Evolutionary conservation across 2,329 filamentous ascomycete species (phyloP).

Genomic region (Alternaria alternata): DNA sequence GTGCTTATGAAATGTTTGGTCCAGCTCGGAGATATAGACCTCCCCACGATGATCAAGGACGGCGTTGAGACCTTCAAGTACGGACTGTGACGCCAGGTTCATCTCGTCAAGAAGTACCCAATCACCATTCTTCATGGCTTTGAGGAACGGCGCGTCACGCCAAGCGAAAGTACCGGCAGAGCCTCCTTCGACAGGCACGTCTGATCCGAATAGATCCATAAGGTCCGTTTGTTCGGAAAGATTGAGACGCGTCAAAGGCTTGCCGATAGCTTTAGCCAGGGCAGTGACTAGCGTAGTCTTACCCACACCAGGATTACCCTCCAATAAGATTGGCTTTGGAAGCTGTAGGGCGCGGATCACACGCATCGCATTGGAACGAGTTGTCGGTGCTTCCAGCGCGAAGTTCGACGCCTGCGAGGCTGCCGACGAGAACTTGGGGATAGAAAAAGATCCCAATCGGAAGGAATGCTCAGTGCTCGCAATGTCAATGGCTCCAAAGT

Average conservation of each 20-base stretch:
- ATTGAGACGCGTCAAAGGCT: constrained; percentile 90
- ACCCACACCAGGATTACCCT: constrained; percentile 96
- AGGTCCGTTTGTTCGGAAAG: constrained; percentile 97
- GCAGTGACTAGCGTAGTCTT: constrained; percentile 94
- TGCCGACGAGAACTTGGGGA: constrained; percentile 61
- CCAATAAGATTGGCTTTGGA: constrained; percentile 88
- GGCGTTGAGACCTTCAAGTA: constrained; percentile 94
- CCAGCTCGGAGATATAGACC: constrained; percentile 93
- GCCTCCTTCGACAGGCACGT: constrained; percentile 93
- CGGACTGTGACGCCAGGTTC: constrained; percentile 96
- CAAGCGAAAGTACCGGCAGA: constrained; percentile 91
- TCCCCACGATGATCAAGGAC: constrained; percentile 96
- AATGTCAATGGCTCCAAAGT: constrained; percentile 70
- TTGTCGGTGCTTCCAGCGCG: constrained; percentile 88
- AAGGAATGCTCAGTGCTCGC: constrained; percentile 63
- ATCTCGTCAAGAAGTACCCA: constrained; percentile 99
- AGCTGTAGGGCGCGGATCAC: constrained; percentile 89
- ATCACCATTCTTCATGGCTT: constrained; percentile 94
- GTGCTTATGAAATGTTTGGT: constrained; percentile 91
- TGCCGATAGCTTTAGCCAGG: constrained; percentile 79
- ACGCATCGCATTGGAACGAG: constrained; percentile 86
- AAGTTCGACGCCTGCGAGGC: constrained; percentile 66
- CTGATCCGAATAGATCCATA: constrained; percentile 96
- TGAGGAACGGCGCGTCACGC: constrained; percentile 93
- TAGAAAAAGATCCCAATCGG: constrained; percentile 76